These are phyloP conservation scores for Plantago lanceolata DNA, from an alignment of 305 asterid species.

Conservation along the genomic window DNA sequence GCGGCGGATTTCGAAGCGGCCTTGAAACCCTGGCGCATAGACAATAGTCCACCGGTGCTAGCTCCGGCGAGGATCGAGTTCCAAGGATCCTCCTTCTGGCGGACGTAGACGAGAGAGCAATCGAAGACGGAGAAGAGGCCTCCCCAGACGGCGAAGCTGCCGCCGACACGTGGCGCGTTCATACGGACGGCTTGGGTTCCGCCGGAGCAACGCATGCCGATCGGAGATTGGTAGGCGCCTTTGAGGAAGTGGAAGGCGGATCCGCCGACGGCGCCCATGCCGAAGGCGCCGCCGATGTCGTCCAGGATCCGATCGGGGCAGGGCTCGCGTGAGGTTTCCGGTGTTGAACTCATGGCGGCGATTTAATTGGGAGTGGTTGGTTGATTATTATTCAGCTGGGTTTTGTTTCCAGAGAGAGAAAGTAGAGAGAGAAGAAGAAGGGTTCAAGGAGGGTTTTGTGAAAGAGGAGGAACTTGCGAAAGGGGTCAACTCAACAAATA, in stretches of 20 bases:
- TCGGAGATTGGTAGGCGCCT: conserved; percentile 52
- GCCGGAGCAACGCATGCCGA: conserved; percentile 45
- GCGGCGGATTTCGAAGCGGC: conserved; percentile 40
- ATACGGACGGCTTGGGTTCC: conserved; percentile 54
- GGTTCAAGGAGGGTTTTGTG: conserved; percentile 1
- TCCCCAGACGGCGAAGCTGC: conserved; percentile 71
- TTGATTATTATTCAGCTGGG: not conserved
- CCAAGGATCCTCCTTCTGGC: conserved; percentile 69
- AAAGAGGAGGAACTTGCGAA: not conserved
- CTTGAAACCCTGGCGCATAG: conserved; percentile 47
- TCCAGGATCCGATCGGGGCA: conserved; percentile 69
- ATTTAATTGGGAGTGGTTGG: not conserved
- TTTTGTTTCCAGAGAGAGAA: not conserved
- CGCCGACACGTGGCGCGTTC: conserved; percentile 58
- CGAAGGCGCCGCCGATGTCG: conserved; percentile 55
- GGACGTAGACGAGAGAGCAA: conserved; percentile 48
- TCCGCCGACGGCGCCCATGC: conserved; percentile 64
- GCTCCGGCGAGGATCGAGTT: conserved; percentile 58
- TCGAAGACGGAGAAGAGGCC: conserved; percentile 50
- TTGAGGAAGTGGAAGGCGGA: conserved; percentile 48
- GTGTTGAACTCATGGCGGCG: conserved; percentile 45
- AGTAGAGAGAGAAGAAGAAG: not conserved
- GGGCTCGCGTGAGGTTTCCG: conserved; percentile 50
- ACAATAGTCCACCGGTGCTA: conserved; percentile 49
- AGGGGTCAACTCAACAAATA: not conserved